Evolutionary conservation across 306 rosid genomes (phyloP).

Genomic region (Vigna unguiculata): DNA sequence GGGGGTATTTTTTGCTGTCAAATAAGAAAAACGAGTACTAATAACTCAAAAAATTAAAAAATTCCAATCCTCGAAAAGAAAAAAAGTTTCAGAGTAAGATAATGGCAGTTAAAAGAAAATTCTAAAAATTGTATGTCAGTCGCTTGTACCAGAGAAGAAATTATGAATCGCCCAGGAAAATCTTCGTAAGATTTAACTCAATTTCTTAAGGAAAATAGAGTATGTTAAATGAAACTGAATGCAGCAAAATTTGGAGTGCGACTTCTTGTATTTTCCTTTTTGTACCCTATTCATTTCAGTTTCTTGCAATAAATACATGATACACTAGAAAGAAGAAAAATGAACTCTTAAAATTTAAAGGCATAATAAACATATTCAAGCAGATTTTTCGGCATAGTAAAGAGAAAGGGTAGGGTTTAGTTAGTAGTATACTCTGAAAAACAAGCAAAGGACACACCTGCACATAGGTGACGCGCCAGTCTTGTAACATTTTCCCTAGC

Average conservation of each 20-base stretch:
- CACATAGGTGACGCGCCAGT: conserved; percentile 85
- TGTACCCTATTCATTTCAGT: conserved; percentile 3
- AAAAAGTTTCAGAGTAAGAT: too few relatives aligned
- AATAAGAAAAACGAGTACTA: neutral
- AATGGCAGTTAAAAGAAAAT: neutral
- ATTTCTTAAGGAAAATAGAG: conserved; percentile 22
- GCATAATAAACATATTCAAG: conserved; percentile 19
- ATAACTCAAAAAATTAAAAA: conserved; percentile 12
- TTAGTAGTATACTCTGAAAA: neutral
- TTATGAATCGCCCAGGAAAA: conserved; percentile 26
- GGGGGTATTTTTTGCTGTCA: conserved; percentile 3
- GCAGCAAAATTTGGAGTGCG: conserved; percentile 7
- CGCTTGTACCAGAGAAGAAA: conserved; percentile 29
- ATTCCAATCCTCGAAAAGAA: neutral
- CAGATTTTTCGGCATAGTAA: conserved; percentile 14
- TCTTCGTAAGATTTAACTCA: conserved; percentile 2
- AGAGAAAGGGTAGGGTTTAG: neutral
- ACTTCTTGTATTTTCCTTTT: neutral
- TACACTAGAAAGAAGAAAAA: conserved; percentile 14
- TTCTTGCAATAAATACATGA: neutral
- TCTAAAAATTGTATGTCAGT: neutral
- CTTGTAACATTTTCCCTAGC: conserved; percentile 95
- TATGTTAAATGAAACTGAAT: conserved; percentile 24
- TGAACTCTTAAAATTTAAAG: conserved; percentile 6
- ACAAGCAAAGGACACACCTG: conserved; percentile 67